Percentiles rank a stretch among this genome's conserved stretches.
Evolutionary conservation across 2,329 filamentous ascomycete species (phyloP).

Genomic region (Coleophoma eucalyptorum): DNA sequence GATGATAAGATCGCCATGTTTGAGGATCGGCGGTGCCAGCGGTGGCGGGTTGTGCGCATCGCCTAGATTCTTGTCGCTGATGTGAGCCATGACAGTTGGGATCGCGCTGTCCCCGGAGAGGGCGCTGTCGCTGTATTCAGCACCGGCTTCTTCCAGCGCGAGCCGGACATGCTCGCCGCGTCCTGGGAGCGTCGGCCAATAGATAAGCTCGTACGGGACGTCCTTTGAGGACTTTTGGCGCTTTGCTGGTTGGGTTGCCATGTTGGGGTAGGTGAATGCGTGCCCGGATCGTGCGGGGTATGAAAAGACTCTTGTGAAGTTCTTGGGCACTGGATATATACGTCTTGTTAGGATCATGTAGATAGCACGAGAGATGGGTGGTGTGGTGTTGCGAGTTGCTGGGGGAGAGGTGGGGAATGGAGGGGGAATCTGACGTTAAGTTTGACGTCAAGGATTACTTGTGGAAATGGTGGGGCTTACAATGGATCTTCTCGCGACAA

Average conservation of each 20-base stretch:
- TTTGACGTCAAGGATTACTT: too few species aligned
- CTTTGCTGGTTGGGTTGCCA: constrained; percentile 20
- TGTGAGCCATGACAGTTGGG: constrained; percentile 42
- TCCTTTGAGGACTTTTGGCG: constrained; percentile 39
- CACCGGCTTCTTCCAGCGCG: constrained; percentile 64
- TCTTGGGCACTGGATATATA: too few species aligned
- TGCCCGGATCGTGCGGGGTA: too few species aligned
- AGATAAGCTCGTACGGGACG: constrained; percentile 21
- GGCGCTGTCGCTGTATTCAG: constrained; percentile 60
- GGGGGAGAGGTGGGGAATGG: too few species aligned
- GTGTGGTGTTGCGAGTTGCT: too few species aligned
- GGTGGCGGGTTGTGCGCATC: constrained; percentile 58
- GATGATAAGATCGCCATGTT: constrained; percentile 51
- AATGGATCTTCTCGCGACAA: too few species aligned
- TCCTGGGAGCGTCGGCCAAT: constrained; percentile 50
- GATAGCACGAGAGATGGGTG: too few species aligned
- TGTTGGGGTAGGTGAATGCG: background rate
- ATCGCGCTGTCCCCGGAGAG: constrained; percentile 45
- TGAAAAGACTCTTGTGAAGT: too few species aligned
- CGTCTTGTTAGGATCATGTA: too few species aligned
- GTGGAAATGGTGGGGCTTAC: too few species aligned
- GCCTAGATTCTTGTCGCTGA: constrained; percentile 40
- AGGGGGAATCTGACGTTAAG: too few species aligned
- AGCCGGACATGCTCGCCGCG: constrained; percentile 73
- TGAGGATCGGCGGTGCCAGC: constrained; percentile 64